A percentile compares a stretch with the other conserved stretches of the same genome.
Conservation (phyloP, 306 rosid species). For the Castanopsis chinensis region DNA sequence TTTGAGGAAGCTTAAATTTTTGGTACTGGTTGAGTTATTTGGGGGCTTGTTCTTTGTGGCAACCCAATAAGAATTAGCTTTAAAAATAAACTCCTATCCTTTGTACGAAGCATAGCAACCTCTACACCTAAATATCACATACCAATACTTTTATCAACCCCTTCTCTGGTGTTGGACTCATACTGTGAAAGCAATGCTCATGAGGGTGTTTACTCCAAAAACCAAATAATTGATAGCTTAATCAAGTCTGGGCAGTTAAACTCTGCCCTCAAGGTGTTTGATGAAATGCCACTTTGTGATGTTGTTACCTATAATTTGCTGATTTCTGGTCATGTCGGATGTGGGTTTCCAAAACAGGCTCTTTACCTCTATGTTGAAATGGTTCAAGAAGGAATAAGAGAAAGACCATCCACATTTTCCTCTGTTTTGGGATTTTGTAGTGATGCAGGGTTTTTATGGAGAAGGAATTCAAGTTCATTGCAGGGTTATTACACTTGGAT, state of each 20-base stretch:
- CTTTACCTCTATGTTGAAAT: conserved; percentile 55
- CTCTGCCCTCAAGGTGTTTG: conserved; percentile 51
- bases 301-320: conserved; percentile 69
- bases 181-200: conserved; percentile 11
- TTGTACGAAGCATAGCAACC: too few relatives aligned
- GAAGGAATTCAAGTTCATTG: conserved; percentile 78
- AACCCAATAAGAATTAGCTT: too few relatives aligned
- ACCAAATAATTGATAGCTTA: conserved; percentile 40
- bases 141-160: conserved; percentile 6
- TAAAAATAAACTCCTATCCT: too few relatives aligned
- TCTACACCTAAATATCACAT: neutral
- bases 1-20: too few relatives aligned
- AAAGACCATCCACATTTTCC: conserved; percentile 53
- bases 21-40: too few relatives aligned
- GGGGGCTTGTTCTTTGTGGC: too few relatives aligned
- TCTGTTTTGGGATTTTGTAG: conserved; percentile 52
- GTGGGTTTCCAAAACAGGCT: conserved; percentile 37
- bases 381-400: conserved; percentile 52
- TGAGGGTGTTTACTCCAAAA: conserved; percentile 41
- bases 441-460: conserved; percentile 30
- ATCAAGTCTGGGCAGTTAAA: conserved; percentile 40
- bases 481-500: conserved; percentile 60
- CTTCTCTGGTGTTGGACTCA: conserved; percentile 16
- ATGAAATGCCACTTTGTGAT: conserved; percentile 51
- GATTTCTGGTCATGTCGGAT: conserved; percentile 47